Base-by-base conservation (phyloP, 352 stramenopile species). In the Globisporangium irregulare region DNA sequence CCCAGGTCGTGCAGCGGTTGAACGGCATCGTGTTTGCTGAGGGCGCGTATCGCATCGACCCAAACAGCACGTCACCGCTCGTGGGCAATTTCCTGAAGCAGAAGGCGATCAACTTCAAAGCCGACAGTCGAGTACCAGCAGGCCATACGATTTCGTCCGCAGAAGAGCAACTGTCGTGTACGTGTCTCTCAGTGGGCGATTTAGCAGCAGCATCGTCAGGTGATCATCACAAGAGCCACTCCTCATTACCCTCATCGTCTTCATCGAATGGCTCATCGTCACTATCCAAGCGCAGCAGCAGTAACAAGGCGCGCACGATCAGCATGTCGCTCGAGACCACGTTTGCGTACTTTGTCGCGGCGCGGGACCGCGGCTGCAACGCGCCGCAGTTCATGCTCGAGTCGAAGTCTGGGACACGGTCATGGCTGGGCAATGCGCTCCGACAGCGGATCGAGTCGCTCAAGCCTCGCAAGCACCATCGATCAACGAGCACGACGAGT, bases 301-400 rank as follows among this genome's bases (percentile, higher is more conserved):
- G 81, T 66, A 93, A 93, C 71, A 91, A 91, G 66, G 85, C 85
- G 6, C 75, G 83, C 7, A 93, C 85, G 48, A 91, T 93, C 72
- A 91, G 79, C 65, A 70, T 91, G 22, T 82, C 79, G 25, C 67
- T 91, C 29, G 83, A 92, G 64, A 90, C 75, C 24, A 82, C 79
- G 22, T 93, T 93, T 65, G 82, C 75, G n/a, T 93, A 89, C 56
- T 93, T 92, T 43, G 66, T 80, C 22, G 78, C 80, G 32, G 83
- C 75, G 20, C 80, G 85, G 36, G 85, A 93, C 56, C 80, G 82
- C n/a, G 68, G 73, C 3, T 84, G 73, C 27, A 67, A 65, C 1
- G 83, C 83, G 0, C 54, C 73, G 7, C 73, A 90, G 61, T 92
- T 91, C 63, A 87, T 92, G 34, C 71, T 76, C 7, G 86, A 92